Percentiles rank a stretch among this genome's conserved stretches.
Evolutionary conservation across 352 stramenopile species (phyloP).

Genomic region (Phytophthora nicotianae): DNA sequence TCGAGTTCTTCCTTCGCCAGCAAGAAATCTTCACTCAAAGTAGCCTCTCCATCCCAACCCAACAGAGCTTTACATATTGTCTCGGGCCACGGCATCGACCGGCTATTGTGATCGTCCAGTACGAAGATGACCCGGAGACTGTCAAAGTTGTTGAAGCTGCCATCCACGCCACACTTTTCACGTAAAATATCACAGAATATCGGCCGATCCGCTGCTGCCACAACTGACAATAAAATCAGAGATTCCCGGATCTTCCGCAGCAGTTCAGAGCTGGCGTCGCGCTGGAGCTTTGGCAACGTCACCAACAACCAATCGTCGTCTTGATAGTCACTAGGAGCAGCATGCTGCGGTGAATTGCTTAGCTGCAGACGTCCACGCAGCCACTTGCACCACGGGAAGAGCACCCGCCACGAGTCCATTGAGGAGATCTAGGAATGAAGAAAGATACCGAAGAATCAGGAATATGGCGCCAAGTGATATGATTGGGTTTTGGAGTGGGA

Average conservation of each 20-base stretch:
- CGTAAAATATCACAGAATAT: conserved; percentile 34
- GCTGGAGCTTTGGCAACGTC: conserved; percentile 37
- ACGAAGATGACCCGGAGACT: conserved; percentile 35
- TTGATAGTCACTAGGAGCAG: conserved; percentile 4
- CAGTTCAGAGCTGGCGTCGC: conserved; percentile 23
- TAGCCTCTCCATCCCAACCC: conserved; percentile 3
- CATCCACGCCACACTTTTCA: conserved; percentile 35
- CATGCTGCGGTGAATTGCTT: conserved; percentile 13
- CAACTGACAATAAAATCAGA: conserved; percentile 34
- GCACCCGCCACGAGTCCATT: conserved; percentile 29
- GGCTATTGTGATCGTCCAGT: conserved; percentile 40
- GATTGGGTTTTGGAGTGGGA: background rate
- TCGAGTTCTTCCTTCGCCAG: conserved; percentile 17
- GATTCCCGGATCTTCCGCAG: conserved; percentile 36
- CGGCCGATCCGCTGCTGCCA: conserved; percentile 24
- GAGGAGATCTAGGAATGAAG: conserved; percentile 5
- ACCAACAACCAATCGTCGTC: conserved; percentile 26
- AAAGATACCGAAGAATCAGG: conserved; percentile 19
- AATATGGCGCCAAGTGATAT: conserved; percentile 16
- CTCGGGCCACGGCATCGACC: conserved; percentile 32
- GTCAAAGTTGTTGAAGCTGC: conserved; percentile 5
- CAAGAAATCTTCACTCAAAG: conserved; percentile 26
- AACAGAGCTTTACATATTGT: conserved; percentile 32
- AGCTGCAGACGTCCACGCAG: conserved; percentile 37
- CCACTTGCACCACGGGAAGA: conserved; percentile 40